Conservation (phyloP, 73 alveolate species). For the Stentor roeselii region DNA sequence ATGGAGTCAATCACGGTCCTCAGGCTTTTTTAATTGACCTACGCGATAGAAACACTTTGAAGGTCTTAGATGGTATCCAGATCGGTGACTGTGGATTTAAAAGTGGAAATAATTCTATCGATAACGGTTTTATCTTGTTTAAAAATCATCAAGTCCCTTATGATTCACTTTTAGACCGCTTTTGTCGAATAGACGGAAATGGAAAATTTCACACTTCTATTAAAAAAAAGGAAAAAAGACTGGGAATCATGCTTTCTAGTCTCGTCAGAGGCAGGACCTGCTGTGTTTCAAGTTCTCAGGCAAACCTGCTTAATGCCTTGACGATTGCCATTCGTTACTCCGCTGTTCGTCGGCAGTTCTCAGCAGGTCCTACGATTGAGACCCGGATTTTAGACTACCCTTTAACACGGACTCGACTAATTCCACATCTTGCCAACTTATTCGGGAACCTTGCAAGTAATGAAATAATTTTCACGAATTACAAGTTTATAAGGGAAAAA, state of each 20-base stretch:
- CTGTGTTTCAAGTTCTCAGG: slow-evolving; percentile 45
- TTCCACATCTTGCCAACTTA: slow-evolving; percentile 54
- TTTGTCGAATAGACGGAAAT: slow-evolving; percentile 32
- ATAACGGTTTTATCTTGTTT: slow-evolving; percentile 80
- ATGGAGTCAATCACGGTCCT: slow-evolving; percentile 65
- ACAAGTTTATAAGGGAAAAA: background rate
- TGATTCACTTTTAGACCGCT: slow-evolving; percentile 36
- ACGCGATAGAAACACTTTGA: slow-evolving; percentile 65
- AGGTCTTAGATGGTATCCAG: slow-evolving; percentile 69
- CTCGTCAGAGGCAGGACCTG: slow-evolving; percentile 73
- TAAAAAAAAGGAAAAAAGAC: slow-evolving; percentile 70
- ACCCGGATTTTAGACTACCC: slow-evolving; percentile 55
- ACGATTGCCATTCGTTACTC: slow-evolving; percentile 64
- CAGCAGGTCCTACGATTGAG: slow-evolving; percentile 50
- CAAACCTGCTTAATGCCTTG: slow-evolving; percentile 34
- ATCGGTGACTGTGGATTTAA: slow-evolving; percentile 94
- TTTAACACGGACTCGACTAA: slow-evolving; percentile 47
- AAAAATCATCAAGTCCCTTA: slow-evolving; percentile 40
- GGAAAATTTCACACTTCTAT: slow-evolving; percentile 59
- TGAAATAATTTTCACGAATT: background rate
- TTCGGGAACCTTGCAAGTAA: background rate
- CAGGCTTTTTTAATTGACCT: slow-evolving; percentile 77
- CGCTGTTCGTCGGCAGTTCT: slow-evolving; percentile 58
- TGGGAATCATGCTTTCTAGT: slow-evolving; percentile 59
- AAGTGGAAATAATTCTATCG: slow-evolving; percentile 74